Percentiles rank a stretch among this genome's conserved stretches.
Conservation (phyloP, 306 rosid species). For the Cucumis melo region DNA sequence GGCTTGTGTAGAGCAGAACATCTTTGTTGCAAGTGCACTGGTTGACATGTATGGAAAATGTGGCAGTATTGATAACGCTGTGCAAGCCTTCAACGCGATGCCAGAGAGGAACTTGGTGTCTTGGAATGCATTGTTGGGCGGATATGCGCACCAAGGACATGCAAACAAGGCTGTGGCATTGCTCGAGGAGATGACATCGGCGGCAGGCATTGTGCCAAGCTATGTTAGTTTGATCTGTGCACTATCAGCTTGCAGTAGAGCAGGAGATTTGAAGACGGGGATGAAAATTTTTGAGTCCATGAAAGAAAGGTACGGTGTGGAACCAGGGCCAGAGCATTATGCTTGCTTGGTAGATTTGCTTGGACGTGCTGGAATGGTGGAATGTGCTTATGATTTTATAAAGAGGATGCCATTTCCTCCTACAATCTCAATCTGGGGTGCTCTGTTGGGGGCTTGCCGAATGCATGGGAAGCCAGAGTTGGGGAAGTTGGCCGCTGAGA, state of each 20-base stretch:
- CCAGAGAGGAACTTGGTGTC: conserved; percentile 48
- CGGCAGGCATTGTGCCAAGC: conserved; percentile 24
- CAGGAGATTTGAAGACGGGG: conserved; percentile 62
- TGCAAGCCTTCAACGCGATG: conserved; percentile 40
- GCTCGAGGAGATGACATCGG: conserved; percentile 41
- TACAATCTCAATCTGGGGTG: conserved; percentile 79
- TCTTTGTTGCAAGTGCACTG: conserved; percentile 74
- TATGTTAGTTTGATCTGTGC: conserved; percentile 64
- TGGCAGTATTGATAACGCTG: conserved; percentile 53
- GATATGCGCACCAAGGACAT: conserved; percentile 61
- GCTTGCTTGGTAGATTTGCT: conserved; percentile 69
- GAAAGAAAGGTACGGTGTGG: conserved; percentile 38
- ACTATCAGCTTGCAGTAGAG: conserved; percentile 69
- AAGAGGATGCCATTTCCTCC: conserved; percentile 53
- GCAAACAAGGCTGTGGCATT: conserved; percentile 49
- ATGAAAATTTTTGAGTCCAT: conserved; percentile 52
- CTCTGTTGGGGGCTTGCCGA: conserved; percentile 70
- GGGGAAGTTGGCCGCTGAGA: conserved; percentile 70
- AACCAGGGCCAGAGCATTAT: conserved; percentile 76
- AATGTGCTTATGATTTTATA: conserved; percentile 59
- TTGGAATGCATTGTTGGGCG: conserved; percentile 71
- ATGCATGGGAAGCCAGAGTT: conserved; percentile 52
- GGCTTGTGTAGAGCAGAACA: conserved; percentile 51
- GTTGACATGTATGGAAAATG: conserved; percentile 91
- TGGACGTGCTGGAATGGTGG: conserved; percentile 80